These are phyloP conservation scores for Neonectria coccinea DNA, from an alignment of 2,329 filamentous ascomycete species.

Conservation along the genomic window DNA sequence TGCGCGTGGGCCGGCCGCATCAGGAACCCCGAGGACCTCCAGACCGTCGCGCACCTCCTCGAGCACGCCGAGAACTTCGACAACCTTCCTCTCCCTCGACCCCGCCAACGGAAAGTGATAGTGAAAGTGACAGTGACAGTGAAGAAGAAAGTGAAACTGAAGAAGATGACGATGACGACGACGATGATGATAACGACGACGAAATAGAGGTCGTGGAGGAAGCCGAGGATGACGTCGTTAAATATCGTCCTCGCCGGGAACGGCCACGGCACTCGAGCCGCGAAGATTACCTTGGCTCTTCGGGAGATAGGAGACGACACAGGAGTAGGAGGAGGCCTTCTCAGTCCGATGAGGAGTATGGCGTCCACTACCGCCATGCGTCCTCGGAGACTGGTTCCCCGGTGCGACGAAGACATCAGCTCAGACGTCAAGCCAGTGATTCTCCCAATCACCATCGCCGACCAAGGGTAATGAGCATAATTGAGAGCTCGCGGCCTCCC, in stretches of 20 bases:
- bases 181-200: constrained; percentile 33
- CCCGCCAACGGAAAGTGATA: constrained; percentile 13
- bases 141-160: constrained; percentile 19
- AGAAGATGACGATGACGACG: constrained; percentile 16
- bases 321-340: constrained; percentile 39
- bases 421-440: constrained; percentile 47
- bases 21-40: constrained; percentile 13
- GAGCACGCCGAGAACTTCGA: constrained; percentile 5
- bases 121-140: constrained; percentile 22
- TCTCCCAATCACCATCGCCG: constrained; percentile 46
- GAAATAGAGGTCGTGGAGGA: constrained; percentile 48
- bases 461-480: constrained; percentile 45
- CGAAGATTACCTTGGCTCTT: constrained; percentile 45
- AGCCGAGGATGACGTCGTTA: constrained; percentile 43
- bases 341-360: constrained; percentile 42
- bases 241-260: constrained; percentile 25
- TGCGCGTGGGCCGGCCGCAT: constrained; percentile 9
- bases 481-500: constrained; percentile 51
- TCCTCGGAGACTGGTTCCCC: constrained; percentile 47
- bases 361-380: constrained; percentile 40
- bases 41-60: constrained; percentile 5
- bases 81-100: constrained; percentile 15
- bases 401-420: constrained; percentile 41
- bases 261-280: constrained; percentile 41
- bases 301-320: constrained; percentile 39